A percentile compares a stretch with the other conserved stretches of the same genome.
Evolutionary conservation across 441 rosid genomes (phyloP).

Genomic region (Eugenia klotzschiana): DNA sequence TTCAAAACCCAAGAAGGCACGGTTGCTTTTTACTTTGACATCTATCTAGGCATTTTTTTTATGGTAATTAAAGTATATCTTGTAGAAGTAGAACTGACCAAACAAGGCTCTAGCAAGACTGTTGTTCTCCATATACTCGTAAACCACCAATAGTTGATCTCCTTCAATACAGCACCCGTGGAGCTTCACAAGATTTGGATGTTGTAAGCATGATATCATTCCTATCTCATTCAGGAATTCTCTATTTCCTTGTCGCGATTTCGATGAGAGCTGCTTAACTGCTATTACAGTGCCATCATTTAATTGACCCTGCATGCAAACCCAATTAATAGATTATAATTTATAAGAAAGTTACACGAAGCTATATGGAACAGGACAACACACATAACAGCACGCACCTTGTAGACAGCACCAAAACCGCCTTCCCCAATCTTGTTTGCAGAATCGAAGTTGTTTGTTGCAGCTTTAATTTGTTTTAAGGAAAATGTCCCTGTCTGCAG

Average conservation of each 20-base stretch:
- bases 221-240: constrained; percentile 47
- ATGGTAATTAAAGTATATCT: background rate
- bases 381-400: constrained; percentile 18
- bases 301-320: constrained; percentile 25
- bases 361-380: background rate
- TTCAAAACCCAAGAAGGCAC: background rate
- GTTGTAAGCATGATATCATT: constrained; percentile 36
- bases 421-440: constrained; percentile 76
- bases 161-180: constrained; percentile 46
- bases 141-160: constrained; percentile 31
- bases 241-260: constrained; percentile 37
- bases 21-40: background rate
- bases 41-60: background rate
- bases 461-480: constrained; percentile 45
- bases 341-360: background rate
- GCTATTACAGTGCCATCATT: constrained; percentile 32
- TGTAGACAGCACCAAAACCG: constrained; percentile 74
- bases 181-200: constrained; percentile 46
- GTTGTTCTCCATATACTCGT: constrained; percentile 47
- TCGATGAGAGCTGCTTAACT: constrained; percentile 46
- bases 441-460: constrained; percentile 50
- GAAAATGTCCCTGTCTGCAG: constrained; percentile 39
- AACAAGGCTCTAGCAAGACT: constrained; percentile 40
- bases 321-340: background rate
- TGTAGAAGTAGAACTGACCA: constrained; percentile 9